These are phyloP conservation scores for Ogataea saltuana DNA, from an alignment of 805 yeast species.

Conservation along the genomic window DNA sequence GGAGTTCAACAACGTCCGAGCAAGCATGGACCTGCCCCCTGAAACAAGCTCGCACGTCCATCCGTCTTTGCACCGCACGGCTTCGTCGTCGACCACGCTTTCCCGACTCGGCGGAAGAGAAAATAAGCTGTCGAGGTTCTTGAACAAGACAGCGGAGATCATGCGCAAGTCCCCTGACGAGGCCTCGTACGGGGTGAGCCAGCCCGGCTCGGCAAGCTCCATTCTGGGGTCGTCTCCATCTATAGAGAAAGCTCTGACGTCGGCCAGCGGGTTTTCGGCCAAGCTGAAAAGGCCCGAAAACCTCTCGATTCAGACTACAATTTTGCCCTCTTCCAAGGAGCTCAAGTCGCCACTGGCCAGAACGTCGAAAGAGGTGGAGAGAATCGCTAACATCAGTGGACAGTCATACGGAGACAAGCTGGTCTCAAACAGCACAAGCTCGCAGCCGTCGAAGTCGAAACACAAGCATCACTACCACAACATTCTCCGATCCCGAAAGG, in stretches of 20 bases:
- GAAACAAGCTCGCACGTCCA: conserved; percentile 5
- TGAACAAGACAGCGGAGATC: conserved; percentile 24
- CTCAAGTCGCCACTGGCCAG: conserved; percentile 33
- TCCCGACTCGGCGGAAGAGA: conserved; percentile 25
- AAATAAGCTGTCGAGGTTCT: conserved; percentile 26
- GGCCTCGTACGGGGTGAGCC: not conserved
- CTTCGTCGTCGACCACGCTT: conserved; percentile 26
- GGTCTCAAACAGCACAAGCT: conserved; percentile 1
- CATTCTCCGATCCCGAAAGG: conserved; percentile 33
- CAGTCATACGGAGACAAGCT: conserved; percentile 11
- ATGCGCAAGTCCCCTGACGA: conserved; percentile 25
- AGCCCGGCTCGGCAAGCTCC: conserved; percentile 1
- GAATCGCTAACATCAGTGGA: conserved; percentile 30
- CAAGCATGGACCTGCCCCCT: conserved; percentile 16
- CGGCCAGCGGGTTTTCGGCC: conserved; percentile 17
- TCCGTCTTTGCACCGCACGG: conserved; percentile 19
- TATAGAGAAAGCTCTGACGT: conserved; percentile 10
- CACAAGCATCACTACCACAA: conserved; percentile 34
- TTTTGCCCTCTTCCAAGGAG: conserved; percentile 29
- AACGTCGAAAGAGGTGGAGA: conserved; percentile 35
- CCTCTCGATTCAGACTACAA: conserved; percentile 30
- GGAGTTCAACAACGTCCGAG: conserved; percentile 37
- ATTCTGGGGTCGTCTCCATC: conserved; percentile 10
- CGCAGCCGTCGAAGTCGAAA: conserved; percentile 23
- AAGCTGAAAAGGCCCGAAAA: conserved; percentile 32